phyloP scores from a whole-genome alignment of 1,284 basidiomycete species.

The Puccinia hordei region DNA sequence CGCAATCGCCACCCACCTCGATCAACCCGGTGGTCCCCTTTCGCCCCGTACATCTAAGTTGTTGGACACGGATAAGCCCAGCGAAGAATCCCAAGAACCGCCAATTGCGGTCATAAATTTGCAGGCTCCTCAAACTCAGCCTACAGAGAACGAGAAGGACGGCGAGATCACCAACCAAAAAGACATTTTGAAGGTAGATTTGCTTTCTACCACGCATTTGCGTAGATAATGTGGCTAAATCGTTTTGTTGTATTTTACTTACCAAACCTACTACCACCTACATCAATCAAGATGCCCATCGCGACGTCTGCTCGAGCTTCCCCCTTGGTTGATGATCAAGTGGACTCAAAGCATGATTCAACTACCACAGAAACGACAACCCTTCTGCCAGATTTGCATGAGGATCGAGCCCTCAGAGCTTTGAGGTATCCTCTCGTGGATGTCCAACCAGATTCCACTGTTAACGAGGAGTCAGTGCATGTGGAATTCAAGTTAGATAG shows the following conservation, averaged over 20 bases:
- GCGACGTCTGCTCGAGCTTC: not conserved
- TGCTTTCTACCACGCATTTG: not conserved
- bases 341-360: not conserved
- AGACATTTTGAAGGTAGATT: not conserved
- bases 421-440: not conserved
- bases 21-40: not conserved
- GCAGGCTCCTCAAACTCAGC: not conserved
- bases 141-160: not conserved
- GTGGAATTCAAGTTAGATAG: not conserved
- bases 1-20: not conserved
- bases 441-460: not conserved
- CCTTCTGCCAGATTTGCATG: not conserved
- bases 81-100: conserved; percentile 2
- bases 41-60: not conserved
- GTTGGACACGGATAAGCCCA: not conserved
- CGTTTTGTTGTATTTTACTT: not conserved
- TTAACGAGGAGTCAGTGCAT: not conserved
- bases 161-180: not conserved
- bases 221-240: not conserved
- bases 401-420: not conserved
- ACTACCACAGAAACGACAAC: not conserved
- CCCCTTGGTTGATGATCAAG: not conserved
- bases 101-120: not conserved
- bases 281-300: not conserved
- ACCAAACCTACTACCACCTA: not conserved